A percentile compares a stretch with the other conserved stretches of the same genome.
These are phyloP conservation scores for Parachaetomium inaequale DNA, from an alignment of 495 filamentous ascomycete genomes.

Conservation along the genomic window DNA sequence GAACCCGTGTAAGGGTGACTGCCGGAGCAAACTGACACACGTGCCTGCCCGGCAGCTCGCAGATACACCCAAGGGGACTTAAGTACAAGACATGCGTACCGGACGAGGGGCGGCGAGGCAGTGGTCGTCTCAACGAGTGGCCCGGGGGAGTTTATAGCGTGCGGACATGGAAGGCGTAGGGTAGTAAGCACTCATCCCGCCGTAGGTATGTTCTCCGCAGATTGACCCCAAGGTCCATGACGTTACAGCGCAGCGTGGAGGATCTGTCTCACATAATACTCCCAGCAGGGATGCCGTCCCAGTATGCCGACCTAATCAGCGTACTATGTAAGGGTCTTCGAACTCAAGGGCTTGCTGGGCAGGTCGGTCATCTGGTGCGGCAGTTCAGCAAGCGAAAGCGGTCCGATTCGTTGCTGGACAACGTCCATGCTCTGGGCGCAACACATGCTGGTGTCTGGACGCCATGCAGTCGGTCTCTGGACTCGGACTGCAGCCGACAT, in stretches of 20 bases:
- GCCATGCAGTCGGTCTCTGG: background rate
- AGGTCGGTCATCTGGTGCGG: background rate
- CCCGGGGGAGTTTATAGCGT: too few relatives aligned
- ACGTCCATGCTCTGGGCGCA: background rate
- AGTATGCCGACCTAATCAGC: too few relatives aligned
- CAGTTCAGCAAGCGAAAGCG: background rate
- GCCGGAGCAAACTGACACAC: background rate
- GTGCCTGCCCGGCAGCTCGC: background rate
- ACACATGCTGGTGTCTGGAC: background rate
- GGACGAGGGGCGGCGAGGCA: background rate
- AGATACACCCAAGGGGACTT: too few relatives aligned
- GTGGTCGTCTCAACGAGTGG: background rate
- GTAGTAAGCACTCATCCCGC: background rate
- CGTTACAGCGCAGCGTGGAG: background rate
- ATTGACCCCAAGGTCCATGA: background rate
- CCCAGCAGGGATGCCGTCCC: too few relatives aligned
- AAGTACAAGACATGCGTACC: background rate
- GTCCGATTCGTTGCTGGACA: slow-evolving; percentile 2
- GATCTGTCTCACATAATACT: too few relatives aligned
- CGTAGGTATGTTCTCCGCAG: background rate
- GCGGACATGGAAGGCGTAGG: too few relatives aligned
- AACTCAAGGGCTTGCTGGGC: background rate
- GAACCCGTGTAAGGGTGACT: background rate
- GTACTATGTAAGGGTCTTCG: too few relatives aligned
- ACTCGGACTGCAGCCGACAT: background rate